Evolutionary conservation across 2,329 filamentous ascomycete genomes (phyloP).

Genomic region (Ophiocordyceps sinensis): DNA sequence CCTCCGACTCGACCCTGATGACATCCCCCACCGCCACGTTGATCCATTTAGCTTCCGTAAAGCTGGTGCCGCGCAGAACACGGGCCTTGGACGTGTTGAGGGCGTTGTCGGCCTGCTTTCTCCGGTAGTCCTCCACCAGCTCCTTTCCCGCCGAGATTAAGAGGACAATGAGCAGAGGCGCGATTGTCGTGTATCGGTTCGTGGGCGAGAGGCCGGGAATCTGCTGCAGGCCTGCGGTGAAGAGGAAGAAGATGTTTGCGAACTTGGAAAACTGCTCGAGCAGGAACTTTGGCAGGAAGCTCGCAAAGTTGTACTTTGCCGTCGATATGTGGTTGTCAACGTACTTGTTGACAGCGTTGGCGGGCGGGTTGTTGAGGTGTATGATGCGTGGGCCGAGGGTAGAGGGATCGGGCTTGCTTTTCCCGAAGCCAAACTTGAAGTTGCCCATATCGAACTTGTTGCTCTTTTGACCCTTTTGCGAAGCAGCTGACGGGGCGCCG

Average conservation of each 20-base stretch:
- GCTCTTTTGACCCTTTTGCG: conserved; percentile 25
- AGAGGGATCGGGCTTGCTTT: conserved; percentile 73
- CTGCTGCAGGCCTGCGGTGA: conserved; percentile 87
- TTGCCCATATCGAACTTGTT: conserved; percentile 55
- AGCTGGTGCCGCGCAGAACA: conserved; percentile 69
- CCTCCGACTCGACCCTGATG: conserved; percentile 82
- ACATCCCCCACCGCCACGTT: conserved; percentile 89
- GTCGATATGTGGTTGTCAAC: conserved; percentile 96
- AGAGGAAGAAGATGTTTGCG: conserved; percentile 98
- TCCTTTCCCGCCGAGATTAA: conserved; percentile 94
- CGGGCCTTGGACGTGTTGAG: conserved; percentile 79
- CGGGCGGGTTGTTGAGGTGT: conserved; percentile 88
- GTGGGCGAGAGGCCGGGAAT: conserved; percentile 92
- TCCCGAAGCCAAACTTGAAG: conserved; percentile 88
- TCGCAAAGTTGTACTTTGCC: conserved; percentile 88
- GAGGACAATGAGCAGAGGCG: conserved; percentile 78
- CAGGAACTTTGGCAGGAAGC: conserved; percentile 91
- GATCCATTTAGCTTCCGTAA: conserved; percentile 84
- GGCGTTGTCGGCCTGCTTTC: conserved; percentile 72
- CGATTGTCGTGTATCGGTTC: conserved; percentile 91
- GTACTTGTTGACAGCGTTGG: conserved; percentile 80
- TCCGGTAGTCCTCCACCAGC: conserved; percentile 80
- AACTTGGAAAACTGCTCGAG: conserved; percentile 99
- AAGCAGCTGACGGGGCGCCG: conserved; percentile 21
- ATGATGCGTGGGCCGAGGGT: conserved; percentile 87